Base-by-base conservation (phyloP, 768 basidiomycete species). In the Scleroderma bovista region DNA sequence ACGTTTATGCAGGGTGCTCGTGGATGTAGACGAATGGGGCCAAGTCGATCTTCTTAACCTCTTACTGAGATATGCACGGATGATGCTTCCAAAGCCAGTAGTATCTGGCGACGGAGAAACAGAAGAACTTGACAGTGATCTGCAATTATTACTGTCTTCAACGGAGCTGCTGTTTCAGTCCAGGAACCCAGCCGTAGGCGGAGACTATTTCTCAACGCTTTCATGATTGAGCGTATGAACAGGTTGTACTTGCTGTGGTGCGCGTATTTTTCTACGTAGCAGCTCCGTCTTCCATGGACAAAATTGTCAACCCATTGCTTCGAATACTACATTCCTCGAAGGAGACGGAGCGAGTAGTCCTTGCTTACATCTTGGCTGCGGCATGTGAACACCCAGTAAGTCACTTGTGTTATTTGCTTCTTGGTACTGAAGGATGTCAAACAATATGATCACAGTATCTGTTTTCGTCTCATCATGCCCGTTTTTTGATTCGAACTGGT, bases 11-110 rank as follows among this genome's bases (percentile, higher is more conserved):
- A 76, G 77, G 38, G 72, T 88, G n/a, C 71, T 98, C 2, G 76
- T 92, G 31, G 93, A 99, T 59, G 84, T 86, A 4, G 96, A 99
- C 59, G 95, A 96, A 64, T 99, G 96, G 96, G 93, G 93, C 0
- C 96, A 97, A 66, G 80, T 87, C 6, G 80, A 84, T 41, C 66
- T 93, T 17, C 74, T 95, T 52, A 78, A 84, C 39, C 74, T 98
- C 13, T 75, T 99, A 29, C 68, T 84, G 48, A 74, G 88, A 51
- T 99, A 99, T 62, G 88, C 81, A 3, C 72, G 94, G 45, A 79
- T 77, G 1, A 94, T 95, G 91, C 74, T 96, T 29, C 77, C 80
- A 2, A 73, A 83, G 53, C 85, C 90, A 10, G 66, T 65, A 1
- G 56, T 67, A 17, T 62, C 67, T 9, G 63, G 60, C 4, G 67